Percentiles rank a stretch among this genome's conserved stretches.
Conservation (phyloP, 495 filamentous ascomycete genomes). For the Penicillium desertorum region DNA sequence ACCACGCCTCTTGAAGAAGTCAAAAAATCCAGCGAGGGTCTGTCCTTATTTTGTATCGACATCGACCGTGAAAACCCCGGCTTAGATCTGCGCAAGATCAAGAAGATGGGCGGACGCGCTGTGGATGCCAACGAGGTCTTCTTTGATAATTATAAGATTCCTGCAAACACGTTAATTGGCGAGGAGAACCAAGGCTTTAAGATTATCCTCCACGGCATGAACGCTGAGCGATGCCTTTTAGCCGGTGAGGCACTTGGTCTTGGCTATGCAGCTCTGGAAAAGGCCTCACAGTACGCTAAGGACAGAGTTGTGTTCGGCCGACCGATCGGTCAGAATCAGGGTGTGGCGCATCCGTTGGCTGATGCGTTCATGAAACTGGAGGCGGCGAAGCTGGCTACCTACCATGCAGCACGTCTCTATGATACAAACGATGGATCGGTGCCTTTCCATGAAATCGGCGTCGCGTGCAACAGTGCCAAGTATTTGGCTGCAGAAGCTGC, state of each 20-base stretch:
- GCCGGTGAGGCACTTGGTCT: conserved; percentile 77
- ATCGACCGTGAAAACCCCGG: conserved; percentile 56
- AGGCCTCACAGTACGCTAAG: conserved; percentile 64
- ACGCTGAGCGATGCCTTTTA: conserved; percentile 73
- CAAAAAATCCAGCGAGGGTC: conserved; percentile 63
- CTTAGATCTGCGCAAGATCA: conserved; percentile 66
- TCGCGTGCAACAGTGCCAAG: conserved; percentile 74
- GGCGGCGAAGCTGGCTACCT: conserved; percentile 74
- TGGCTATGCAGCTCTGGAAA: conserved; percentile 68
- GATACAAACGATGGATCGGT: conserved; percentile 58
- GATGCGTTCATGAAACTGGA: conserved; percentile 76
- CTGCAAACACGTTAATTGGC: conserved; percentile 61
- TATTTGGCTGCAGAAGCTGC: conserved; percentile 79
- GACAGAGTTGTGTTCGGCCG: conserved; percentile 69
- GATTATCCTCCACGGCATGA: conserved; percentile 80
- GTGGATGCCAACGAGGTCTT: conserved; percentile 85
- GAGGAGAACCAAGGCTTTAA: conserved; percentile 71
- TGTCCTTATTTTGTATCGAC: conserved; percentile 76
- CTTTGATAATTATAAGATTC: conserved; percentile 70
- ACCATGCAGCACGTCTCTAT: conserved; percentile 74
- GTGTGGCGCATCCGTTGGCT: conserved; percentile 72
- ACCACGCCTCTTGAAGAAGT: conserved; percentile 67
- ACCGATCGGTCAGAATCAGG: conserved; percentile 73
- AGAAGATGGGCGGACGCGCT: conserved; percentile 77
- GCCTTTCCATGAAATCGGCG: conserved; percentile 62